Base-by-base conservation (phyloP, 495 filamentous ascomycete species). In the Haplographium delicatum region DNA sequence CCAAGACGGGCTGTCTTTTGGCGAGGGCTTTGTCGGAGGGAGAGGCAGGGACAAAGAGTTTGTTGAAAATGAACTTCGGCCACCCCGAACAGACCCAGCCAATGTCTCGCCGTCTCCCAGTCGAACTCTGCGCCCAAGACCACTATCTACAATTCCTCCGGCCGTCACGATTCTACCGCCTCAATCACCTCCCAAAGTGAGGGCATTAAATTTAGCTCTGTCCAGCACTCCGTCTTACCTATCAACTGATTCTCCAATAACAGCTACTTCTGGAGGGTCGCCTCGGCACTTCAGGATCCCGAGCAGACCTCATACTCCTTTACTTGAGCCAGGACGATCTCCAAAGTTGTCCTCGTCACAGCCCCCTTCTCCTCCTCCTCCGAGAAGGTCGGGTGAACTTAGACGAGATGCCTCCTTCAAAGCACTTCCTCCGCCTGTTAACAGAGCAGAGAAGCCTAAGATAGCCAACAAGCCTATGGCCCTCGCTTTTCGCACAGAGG, bases 371-470 rank as follows among this genome's bases (percentile, higher is more conserved):
- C 77, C 76, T 4, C 75, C 77, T 5, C 76, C 75, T 9, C 74
- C 76, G 4, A 62, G 75, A 56, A 68, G 76, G 50, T 80, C 76
- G 40, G 72, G 59, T 19, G 76, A 79, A 54, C 49, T 76, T 0
- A 62, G 65, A 34, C 59, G 74, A 55, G 72, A 77, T 0, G 60
- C 65, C 11, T 60, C 73, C 1, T 40, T 51, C 20, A 56, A 53
- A 38, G 72, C 66, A 47, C 87, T n/a, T n/a, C n/a, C 93, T 18
- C 83, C 87, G 11, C 85, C 84, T 5, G 74, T 88, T 25, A 93
- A 93, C 58, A 79, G 93, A 37, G 81, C 82, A 30, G 83, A 84
- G 16, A 97, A 95, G 67, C 91, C 91, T 3, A 84, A 80, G 66
- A 75, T 91, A 58, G 68, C 73, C 34, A 67, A 68, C 50, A 76